phyloP scores from a whole-genome alignment of 805 yeast genomes.

The Candida multigemmis region DNA sequence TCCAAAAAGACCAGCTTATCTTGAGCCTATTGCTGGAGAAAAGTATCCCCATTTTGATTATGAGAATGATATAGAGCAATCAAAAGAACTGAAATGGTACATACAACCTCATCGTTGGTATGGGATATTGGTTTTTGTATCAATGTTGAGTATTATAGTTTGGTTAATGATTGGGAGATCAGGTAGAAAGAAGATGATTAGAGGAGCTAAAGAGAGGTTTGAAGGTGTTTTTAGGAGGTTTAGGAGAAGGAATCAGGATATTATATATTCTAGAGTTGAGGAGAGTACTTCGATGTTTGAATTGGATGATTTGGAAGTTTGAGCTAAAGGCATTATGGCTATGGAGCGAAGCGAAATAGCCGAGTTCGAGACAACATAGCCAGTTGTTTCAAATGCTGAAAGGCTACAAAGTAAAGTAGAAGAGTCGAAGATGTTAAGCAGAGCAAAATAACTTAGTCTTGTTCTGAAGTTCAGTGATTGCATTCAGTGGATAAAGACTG shows the following conservation, averaged over 20 bases:
- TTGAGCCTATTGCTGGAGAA: slow-evolving; percentile 7
- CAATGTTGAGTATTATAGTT: slow-evolving; percentile 13
- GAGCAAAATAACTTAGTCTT: no score
- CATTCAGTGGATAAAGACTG: no score
- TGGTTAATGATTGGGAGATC: slow-evolving; percentile 25
- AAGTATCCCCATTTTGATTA: slow-evolving; percentile 18
- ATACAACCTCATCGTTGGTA: slow-evolving; percentile 35
- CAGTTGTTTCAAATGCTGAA: no score
- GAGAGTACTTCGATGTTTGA: background rate
- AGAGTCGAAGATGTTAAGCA: no score
- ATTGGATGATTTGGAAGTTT: slow-evolving; percentile 4
- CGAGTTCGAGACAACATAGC: no score
- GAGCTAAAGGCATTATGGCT: slow-evolving; percentile 5
- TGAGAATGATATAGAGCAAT: slow-evolving; percentile 17
- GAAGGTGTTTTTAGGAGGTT: background rate
- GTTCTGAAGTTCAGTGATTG: no score
- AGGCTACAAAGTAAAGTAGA: no score
- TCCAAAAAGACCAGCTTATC: slow-evolving; percentile 33
- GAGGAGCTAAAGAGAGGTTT: slow-evolving; percentile 5
- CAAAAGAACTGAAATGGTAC: slow-evolving; percentile 30
- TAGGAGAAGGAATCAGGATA: background rate
- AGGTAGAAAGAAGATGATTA: slow-evolving; percentile 8
- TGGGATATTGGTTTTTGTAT: slow-evolving; percentile 22
- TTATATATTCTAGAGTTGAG: background rate
- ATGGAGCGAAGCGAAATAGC: no score